Conservation (phyloP, 148 eudicot genomes). For the Rhododendron mucronatum region DNA sequence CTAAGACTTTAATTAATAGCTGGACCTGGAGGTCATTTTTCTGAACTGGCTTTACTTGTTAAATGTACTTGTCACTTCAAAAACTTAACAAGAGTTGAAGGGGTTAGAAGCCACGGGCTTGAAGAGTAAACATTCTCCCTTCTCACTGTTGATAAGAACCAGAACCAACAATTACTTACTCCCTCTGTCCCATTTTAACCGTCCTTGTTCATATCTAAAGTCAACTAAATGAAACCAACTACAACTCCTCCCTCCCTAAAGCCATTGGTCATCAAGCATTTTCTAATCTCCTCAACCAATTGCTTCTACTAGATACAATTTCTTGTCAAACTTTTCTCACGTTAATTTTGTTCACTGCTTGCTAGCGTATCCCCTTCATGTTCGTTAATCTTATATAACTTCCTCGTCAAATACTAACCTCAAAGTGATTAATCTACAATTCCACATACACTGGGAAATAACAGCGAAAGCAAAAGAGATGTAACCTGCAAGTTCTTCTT, state of each 20-base stretch:
- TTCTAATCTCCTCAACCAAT: neutral
- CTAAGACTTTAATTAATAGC: neutral
- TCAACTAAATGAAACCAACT: neutral
- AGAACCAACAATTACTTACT: neutral
- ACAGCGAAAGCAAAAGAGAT: constrained; percentile 11
- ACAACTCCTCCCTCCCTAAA: neutral
- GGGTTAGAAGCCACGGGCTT: neutral
- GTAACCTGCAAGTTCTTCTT: constrained; percentile 79
- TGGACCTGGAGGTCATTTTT: constrained; percentile 7
- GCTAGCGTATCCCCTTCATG: neutral
- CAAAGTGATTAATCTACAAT: neutral
- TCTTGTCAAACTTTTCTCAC: neutral
- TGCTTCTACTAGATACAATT: neutral
- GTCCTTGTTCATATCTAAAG: neutral
- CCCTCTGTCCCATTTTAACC: too few relatives aligned
- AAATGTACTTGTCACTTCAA: neutral
- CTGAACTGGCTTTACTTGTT: neutral
- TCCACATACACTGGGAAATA: neutral
- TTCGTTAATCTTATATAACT: neutral
- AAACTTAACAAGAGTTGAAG: neutral
- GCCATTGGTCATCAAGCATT: neutral
- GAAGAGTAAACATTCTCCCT: neutral
- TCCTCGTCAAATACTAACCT: neutral
- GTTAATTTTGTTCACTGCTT: neutral
- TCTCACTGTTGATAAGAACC: neutral